A percentile compares a stretch with the other conserved stretches of the same genome.
Conservation (phyloP, 352 stramenopile species). For the Phytophthora meadii region DNA sequence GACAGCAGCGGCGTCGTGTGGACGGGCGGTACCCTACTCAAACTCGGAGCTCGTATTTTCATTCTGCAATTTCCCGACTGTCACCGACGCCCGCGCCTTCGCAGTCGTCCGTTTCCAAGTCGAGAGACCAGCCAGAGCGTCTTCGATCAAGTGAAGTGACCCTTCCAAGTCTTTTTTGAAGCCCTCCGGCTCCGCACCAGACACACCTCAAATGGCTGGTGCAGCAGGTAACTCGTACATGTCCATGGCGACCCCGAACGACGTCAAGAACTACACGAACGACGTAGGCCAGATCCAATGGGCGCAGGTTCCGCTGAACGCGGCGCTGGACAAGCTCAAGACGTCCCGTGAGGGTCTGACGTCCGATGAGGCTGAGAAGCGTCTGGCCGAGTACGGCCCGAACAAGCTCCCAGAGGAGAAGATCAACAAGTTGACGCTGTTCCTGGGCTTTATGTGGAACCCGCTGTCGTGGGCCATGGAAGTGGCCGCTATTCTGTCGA, state of each 20-base stretch:
- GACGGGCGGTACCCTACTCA: slow-evolving; percentile 17
- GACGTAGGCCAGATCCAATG: slow-evolving; percentile 81
- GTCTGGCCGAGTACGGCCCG: slow-evolving; percentile 75
- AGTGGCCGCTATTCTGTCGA: slow-evolving; percentile 71
- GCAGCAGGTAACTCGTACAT: slow-evolving; percentile 68
- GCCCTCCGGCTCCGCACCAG: slow-evolving; percentile 28
- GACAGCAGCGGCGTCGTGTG: slow-evolving; percentile 16
- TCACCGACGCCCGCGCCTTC: slow-evolving; percentile 34
- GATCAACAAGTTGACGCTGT: slow-evolving; percentile 82
- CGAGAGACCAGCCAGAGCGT: slow-evolving; percentile 32
- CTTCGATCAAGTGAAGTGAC: slow-evolving; percentile 18
- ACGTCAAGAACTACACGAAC: slow-evolving; percentile 83
- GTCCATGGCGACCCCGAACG: slow-evolving; percentile 81
- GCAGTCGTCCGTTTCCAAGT: slow-evolving; percentile 22
- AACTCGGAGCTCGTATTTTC: slow-evolving; percentile 18
- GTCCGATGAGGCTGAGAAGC: slow-evolving; percentile 72
- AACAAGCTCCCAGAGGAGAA: slow-evolving; percentile 87
- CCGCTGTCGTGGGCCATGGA: slow-evolving; percentile 87
- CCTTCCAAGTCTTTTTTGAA: slow-evolving; percentile 32
- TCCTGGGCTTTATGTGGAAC: slow-evolving; percentile 86
- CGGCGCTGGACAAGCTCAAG: slow-evolving; percentile 85
- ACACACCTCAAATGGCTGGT: slow-evolving; percentile 57
- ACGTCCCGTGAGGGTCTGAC: slow-evolving; percentile 73
- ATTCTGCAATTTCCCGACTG: slow-evolving; percentile 78
- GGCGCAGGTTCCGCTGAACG: slow-evolving; percentile 76